Conservation (phyloP, 768 basidiomycete species). For the Rhodosporidiobolus odoratus region DNA sequence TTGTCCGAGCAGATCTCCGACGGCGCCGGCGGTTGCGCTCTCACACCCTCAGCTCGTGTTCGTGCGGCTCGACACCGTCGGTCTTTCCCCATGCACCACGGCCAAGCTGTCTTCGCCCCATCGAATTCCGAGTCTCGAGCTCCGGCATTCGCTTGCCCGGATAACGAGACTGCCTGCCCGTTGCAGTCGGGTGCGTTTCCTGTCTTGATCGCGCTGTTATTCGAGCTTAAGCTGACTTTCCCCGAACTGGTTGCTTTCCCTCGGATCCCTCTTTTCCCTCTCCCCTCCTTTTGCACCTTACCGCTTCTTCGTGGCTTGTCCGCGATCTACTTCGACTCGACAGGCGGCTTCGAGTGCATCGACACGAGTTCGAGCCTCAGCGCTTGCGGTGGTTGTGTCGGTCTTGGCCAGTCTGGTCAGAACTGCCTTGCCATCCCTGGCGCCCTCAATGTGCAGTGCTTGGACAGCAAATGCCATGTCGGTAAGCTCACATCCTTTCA, state of each 20-base stretch:
- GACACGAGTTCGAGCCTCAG: constrained; percentile 15
- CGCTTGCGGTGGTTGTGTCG: constrained; percentile 19
- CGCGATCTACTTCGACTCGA: too few species aligned
- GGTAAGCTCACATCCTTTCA: neutral
- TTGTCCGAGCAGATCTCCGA: neutral
- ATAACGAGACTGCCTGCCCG: constrained; percentile 23
- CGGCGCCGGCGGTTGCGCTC: constrained; percentile 4
- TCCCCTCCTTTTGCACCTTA: neutral
- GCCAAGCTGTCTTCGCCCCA: constrained; percentile 15
- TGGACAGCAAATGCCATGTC: constrained; percentile 6
- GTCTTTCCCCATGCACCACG: constrained; percentile 6
- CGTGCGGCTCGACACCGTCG: constrained; percentile 19
- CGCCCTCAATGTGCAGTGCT: constrained; percentile 21
- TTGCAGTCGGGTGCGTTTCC: constrained; percentile 2
- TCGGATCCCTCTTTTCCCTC: neutral
- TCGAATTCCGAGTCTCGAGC: neutral
- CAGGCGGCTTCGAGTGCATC: constrained; percentile 29
- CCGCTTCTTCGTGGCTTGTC: neutral
- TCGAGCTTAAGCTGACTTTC: neutral
- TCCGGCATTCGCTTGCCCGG: constrained; percentile 3
- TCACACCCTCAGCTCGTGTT: constrained; percentile 8
- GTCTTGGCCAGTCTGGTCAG: neutral
- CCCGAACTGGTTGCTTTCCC: neutral
- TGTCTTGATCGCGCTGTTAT: too few species aligned
- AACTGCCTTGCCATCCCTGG: constrained; percentile 31